Conservation (phyloP, 495 filamentous ascomycete genomes). For the Xylaria grammica region DNA sequence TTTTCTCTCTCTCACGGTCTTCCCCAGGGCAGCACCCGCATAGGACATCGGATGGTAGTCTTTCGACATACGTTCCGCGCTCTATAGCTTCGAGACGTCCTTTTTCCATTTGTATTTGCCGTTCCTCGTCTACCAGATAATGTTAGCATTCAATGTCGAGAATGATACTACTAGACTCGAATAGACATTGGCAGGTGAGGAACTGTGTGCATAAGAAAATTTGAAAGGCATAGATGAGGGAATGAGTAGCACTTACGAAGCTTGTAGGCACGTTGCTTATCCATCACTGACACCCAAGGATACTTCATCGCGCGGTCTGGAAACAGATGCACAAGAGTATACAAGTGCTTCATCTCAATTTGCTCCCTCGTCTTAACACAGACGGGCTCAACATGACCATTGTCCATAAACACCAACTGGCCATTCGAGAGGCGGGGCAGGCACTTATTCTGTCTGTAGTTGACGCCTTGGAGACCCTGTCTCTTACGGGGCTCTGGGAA, state of each 20-base stretch:
- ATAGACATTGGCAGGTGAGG: neutral
- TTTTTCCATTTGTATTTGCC: slow-evolving; percentile 22
- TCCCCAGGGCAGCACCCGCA: slow-evolving; percentile 33
- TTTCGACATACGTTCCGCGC: slow-evolving; percentile 24
- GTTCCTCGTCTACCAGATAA: slow-evolving; percentile 23
- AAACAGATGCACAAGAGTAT: slow-evolving; percentile 40
- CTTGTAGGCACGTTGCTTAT: slow-evolving; percentile 33
- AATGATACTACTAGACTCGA: neutral
- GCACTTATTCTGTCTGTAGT: slow-evolving; percentile 44
- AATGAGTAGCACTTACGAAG: slow-evolving; percentile 39
- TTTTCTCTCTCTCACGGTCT: slow-evolving; percentile 28
- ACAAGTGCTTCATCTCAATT: slow-evolving; percentile 28
- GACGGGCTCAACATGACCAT: slow-evolving; percentile 27
- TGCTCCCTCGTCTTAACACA: slow-evolving; percentile 24
- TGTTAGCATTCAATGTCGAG: slow-evolving; percentile 4
- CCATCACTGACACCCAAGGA: slow-evolving; percentile 40
- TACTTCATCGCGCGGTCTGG: slow-evolving; percentile 49
- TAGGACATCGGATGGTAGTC: slow-evolving; percentile 10
- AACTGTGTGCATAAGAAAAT: neutral
- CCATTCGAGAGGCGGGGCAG: slow-evolving; percentile 32
- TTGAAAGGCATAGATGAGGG: neutral
- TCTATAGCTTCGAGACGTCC: slow-evolving; percentile 20
- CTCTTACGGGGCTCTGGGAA: slow-evolving; percentile 24
- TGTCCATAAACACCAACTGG: slow-evolving; percentile 31
- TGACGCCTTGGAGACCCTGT: slow-evolving; percentile 42